These are phyloP conservation scores for Cenchrus americanus DNA, from an alignment of 176 grass and related monocot genomes.

Conservation along the genomic window DNA sequence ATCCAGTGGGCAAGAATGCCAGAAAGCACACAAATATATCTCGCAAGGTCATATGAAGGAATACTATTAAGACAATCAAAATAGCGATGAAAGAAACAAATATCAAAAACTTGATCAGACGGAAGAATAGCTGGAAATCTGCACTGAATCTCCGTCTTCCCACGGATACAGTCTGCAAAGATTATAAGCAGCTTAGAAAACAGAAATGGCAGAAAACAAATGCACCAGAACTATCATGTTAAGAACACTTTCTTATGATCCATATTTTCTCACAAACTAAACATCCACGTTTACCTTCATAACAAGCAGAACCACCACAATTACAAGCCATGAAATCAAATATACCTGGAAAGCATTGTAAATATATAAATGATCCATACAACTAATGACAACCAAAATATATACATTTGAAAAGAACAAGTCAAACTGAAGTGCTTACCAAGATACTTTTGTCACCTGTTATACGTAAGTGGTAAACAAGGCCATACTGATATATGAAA, in stretches of 20 bases:
- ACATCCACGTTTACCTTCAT: conserved; percentile 72
- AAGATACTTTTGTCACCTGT: conserved; percentile 64
- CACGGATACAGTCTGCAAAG: conserved; percentile 76
- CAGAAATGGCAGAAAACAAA: background rate
- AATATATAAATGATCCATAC: conserved; percentile 11
- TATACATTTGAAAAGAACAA: conserved; percentile 31
- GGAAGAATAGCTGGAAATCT: conserved; percentile 83
- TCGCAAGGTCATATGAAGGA: conserved; percentile 71
- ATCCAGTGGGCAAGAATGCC: conserved; percentile 89
- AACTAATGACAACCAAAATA: conserved; percentile 32
- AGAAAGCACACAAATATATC: conserved; percentile 82
- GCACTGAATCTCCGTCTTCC: conserved; percentile 82
- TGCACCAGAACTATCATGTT: background rate
- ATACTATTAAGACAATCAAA: conserved; percentile 68
- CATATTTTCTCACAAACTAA: conserved; percentile 37
- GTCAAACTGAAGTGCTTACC: conserved; percentile 56
- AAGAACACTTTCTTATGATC: conserved; percentile 5
- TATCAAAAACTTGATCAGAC: conserved; percentile 92
- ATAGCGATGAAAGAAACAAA: conserved; percentile 69
- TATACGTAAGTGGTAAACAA: conserved; percentile 85
- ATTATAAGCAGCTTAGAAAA: conserved; percentile 27
- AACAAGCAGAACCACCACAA: conserved; percentile 68
- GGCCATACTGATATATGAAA: conserved; percentile 94
- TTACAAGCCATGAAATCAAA: conserved; percentile 77
- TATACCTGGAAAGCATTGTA: conserved; percentile 73